phyloP scores from a whole-genome alignment of 192 early-diverging fungal genomes.

The Glomus cerebriforme region DNA sequence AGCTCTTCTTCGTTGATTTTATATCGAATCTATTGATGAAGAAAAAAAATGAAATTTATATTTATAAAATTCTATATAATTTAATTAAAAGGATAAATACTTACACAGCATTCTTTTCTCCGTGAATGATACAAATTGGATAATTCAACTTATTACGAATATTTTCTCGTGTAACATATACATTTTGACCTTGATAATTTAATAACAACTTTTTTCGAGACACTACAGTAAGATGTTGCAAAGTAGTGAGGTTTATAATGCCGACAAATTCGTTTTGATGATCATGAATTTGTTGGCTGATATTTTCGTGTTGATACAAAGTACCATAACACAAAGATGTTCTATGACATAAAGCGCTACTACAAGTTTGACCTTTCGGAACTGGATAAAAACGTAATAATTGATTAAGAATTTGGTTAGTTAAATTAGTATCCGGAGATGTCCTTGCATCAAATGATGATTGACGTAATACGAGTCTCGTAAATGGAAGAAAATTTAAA shows the following conservation, averaged over 20 bases:
- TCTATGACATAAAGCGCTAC: conserved; percentile 41
- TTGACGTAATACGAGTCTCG: not conserved
- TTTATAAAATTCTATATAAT: no score
- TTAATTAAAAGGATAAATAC: no score
- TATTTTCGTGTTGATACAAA: conserved; percentile 42
- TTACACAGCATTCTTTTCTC: conserved; percentile 45
- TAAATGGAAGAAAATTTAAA: not conserved
- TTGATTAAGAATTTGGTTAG: conserved; percentile 38
- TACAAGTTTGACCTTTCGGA: conserved; percentile 37
- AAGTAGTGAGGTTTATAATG: conserved; percentile 38
- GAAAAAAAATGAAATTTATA: not conserved
- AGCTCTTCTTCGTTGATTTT: not conserved
- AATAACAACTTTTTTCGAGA: conserved; percentile 32
- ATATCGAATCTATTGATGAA: not conserved
- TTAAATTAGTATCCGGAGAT: conserved; percentile 30
- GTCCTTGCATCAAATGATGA: conserved; percentile 14
- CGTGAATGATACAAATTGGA: conserved; percentile 42
- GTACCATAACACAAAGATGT: conserved; percentile 40
- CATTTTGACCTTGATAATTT: conserved; percentile 29
- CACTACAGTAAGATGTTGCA: conserved; percentile 33
- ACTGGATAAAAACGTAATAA: conserved; percentile 41
- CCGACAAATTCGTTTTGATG: conserved; percentile 40
- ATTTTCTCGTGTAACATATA: conserved; percentile 39
- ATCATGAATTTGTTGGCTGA: conserved; percentile 44
- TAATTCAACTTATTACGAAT: conserved; percentile 36